A percentile compares a stretch with the other conserved stretches of the same genome.
Evolutionary conservation across 768 basidiomycete genomes (phyloP).

Genomic region (Leccinum broughii): DNA sequence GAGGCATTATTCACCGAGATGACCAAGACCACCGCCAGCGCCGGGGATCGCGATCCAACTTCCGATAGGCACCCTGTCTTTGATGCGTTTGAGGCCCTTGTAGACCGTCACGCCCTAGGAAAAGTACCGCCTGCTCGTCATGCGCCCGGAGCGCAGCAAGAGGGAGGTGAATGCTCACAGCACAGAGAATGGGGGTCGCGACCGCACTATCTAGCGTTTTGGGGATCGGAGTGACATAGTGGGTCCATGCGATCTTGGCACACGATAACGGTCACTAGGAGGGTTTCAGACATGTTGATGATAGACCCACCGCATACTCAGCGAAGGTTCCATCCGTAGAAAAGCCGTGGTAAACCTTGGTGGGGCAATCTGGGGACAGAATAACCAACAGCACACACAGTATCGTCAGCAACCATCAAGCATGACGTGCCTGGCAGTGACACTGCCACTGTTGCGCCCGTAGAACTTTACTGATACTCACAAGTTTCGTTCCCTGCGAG

Average conservation of each 20-base stretch:
- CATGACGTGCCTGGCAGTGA: not conserved
- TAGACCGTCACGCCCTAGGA: conserved; percentile 44
- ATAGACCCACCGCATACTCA: conserved; percentile 36
- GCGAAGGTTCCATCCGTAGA: conserved; percentile 46
- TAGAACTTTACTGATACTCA: conserved; percentile 10
- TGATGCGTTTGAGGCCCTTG: conserved; percentile 42
- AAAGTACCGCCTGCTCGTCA: not conserved
- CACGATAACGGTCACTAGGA: not conserved
- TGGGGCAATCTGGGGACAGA: conserved; percentile 16
- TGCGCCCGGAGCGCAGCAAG: not conserved
- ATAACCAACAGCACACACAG: not conserved
- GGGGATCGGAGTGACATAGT: conserved; percentile 48
- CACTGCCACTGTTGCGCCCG: not conserved
- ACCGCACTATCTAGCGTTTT: conserved; percentile 38
- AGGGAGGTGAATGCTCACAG: conserved; percentile 22
- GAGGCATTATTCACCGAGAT: conserved; percentile 30
- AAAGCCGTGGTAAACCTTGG: conserved; percentile 31
- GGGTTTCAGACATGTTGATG: not conserved
- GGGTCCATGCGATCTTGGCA: conserved; percentile 33
- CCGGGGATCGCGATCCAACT: conserved; percentile 44
- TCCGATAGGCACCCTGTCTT: conserved; percentile 30
- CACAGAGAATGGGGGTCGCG: conserved; percentile 48
- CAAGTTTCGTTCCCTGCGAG: conserved; percentile 36
- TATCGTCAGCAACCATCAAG: not conserved
- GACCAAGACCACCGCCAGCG: conserved; percentile 44